A percentile compares a stretch with the other conserved stretches of the same genome.
phyloP scores from a whole-genome alignment of 352 stramenopile genomes.

The Globisporangium lucens region DNA sequence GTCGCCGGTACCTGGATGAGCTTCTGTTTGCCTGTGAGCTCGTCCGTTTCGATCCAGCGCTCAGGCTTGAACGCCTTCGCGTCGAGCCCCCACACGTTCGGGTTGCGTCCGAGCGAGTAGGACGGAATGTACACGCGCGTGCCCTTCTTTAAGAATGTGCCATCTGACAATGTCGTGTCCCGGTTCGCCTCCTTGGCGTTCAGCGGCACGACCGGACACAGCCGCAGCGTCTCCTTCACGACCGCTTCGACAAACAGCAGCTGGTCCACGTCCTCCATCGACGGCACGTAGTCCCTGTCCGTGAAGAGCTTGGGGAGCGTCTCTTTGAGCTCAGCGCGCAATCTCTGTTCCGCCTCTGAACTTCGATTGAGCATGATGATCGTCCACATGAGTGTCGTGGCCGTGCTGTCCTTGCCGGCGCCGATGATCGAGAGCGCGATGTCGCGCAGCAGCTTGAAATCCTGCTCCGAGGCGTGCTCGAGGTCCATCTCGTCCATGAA shows the following conservation, averaged over 20 bases:
- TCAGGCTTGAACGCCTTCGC: slow-evolving; percentile 48
- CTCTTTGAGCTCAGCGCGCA: slow-evolving; percentile 25
- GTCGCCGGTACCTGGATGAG: slow-evolving; percentile 10
- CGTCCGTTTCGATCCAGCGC: slow-evolving; percentile 50
- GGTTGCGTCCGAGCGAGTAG: slow-evolving; percentile 43
- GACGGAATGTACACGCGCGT: slow-evolving; percentile 50
- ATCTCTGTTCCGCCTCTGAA: slow-evolving; percentile 27
- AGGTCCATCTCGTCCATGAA: slow-evolving; percentile 17
- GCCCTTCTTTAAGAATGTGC: slow-evolving; percentile 49
- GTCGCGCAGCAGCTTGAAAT: slow-evolving; percentile 32
- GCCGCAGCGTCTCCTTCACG: slow-evolving; percentile 59
- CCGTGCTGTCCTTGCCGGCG: slow-evolving; percentile 59
- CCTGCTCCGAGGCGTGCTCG: not conserved
- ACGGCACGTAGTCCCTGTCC: slow-evolving; percentile 8
- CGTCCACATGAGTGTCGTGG: slow-evolving; percentile 43
- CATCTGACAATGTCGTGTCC: slow-evolving; percentile 57
- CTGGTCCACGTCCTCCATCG: slow-evolving; percentile 25
- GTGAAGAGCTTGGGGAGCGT: slow-evolving; percentile 11
- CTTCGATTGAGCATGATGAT: slow-evolving; percentile 41
- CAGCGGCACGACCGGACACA: slow-evolving; percentile 59
- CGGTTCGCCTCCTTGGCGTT: slow-evolving; percentile 54
- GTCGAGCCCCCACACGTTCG: slow-evolving; percentile 49
- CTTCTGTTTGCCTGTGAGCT: slow-evolving; percentile 18
- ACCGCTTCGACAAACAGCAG: slow-evolving; percentile 61
- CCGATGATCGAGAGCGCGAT: slow-evolving; percentile 57